Evolutionary conservation across 441 rosid genomes (phyloP).

Genomic region (Dalechampia spathulata): DNA sequence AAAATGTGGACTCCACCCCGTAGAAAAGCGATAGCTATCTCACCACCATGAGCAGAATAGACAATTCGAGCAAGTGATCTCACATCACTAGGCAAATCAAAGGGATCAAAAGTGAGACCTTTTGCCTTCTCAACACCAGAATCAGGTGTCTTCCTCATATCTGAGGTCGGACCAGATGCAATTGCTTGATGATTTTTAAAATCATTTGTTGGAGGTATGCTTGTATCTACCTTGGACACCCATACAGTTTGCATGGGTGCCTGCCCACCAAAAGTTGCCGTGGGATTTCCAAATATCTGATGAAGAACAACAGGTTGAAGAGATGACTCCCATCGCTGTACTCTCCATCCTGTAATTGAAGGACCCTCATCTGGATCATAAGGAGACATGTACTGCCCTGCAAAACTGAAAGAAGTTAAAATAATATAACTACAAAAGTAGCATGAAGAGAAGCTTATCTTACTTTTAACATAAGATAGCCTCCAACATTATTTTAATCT

Average conservation of each 20-base stretch:
- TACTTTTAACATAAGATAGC: neutral
- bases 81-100: conserved; percentile 96
- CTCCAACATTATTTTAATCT: neutral
- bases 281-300: conserved; percentile 95
- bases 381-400: conserved; percentile 99
- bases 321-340: conserved; percentile 99
- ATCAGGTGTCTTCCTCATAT: conserved; percentile 49
- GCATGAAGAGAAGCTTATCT: neutral
- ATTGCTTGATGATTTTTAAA: conserved; percentile 55
- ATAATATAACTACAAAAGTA: neutral
- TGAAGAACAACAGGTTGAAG: conserved; percentile 97
- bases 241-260: conserved; percentile 97
- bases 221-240: conserved; percentile 92
- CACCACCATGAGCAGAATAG: conserved; percentile 99
- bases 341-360: conserved; percentile 99
- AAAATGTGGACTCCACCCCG: conserved; percentile 97
- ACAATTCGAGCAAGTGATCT: conserved; percentile 92
- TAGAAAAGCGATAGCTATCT: conserved; percentile 93
- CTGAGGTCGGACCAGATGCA: conserved; percentile 47
- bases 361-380: conserved; percentile 99
- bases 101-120: conserved; percentile 89
- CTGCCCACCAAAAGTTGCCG: conserved; percentile 93
- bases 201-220: conserved; percentile 92
- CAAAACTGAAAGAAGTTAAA: conserved; percentile 16
- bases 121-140: conserved; percentile 51